A percentile compares a stretch with the other conserved stretches of the same genome.
These are phyloP conservation scores for Maudiozyma serrabonitensis DNA, from an alignment of 805 yeast genomes.

Conservation along the genomic window DNA sequence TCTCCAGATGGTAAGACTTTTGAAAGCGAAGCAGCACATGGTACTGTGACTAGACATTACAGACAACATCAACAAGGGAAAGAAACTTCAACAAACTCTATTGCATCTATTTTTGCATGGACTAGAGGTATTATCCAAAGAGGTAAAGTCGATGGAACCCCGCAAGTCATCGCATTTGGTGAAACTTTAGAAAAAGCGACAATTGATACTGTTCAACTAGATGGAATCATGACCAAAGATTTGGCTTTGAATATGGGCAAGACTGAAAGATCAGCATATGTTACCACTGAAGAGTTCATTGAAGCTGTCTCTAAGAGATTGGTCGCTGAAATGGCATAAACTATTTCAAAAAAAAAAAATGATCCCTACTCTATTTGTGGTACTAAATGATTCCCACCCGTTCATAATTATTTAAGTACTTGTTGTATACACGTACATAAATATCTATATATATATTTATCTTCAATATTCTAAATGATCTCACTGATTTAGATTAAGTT, in stretches of 20 bases:
- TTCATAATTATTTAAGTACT: no score
- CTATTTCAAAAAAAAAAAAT: background rate
- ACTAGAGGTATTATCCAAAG: slow-evolving; percentile 87
- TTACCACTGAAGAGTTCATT: slow-evolving; percentile 85
- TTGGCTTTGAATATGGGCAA: slow-evolving; percentile 83
- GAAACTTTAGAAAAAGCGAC: slow-evolving; percentile 73
- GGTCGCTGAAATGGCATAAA: slow-evolving; percentile 14
- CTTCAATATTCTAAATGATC: no score
- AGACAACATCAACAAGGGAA: slow-evolving; percentile 94
- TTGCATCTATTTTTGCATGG: slow-evolving; percentile 97
- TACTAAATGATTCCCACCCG: no score
- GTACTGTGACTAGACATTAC: slow-evolving; percentile 95
- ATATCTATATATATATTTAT: no score
- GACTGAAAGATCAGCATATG: slow-evolving; percentile 73
- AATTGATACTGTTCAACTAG: slow-evolving; percentile 71
- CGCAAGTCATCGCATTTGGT: slow-evolving; percentile 76
- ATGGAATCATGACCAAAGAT: slow-evolving; percentile 92
- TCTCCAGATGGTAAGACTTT: slow-evolving; percentile 96
- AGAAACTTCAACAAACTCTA: slow-evolving; percentile 94
- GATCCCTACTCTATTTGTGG: background rate
- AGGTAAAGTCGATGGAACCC: slow-evolving; percentile 80
- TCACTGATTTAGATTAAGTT: no score
- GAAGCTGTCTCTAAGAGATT: slow-evolving; percentile 70
- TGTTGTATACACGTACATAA: no score
- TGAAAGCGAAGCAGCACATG: slow-evolving; percentile 98